Evolutionary conservation across 371 early-diverging fungal species (phyloP), one percentile per base, ranked within the genome.

Genomic region (Encephalitozoon hellem): DNA sequence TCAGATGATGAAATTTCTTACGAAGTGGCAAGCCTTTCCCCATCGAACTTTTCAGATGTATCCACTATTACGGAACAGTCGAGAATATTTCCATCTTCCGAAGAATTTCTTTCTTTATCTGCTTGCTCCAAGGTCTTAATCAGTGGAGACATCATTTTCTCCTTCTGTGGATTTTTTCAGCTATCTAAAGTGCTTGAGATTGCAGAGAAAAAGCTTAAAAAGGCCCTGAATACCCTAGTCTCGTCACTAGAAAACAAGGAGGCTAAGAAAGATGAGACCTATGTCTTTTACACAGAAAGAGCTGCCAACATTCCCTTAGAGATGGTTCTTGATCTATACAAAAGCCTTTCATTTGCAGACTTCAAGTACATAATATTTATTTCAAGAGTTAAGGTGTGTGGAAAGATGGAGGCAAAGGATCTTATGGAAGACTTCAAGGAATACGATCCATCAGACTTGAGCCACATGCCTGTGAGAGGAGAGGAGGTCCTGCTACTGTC

Each of bases 271-370:
- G 67, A 43, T 15, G 42, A 72, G 9, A n/a, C 42, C 11, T 41
- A 72, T 30, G 15, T 72, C 0, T 59, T 72, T 11, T 72, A n/a
- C 30, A 30, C 26, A 0, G 38, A 53, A 12, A 28, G 72, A 25
- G 47, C 47, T 18, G 41, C 15, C 28, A 59, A 72, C 67, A 38
- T 72, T 67, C 72, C 72, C 11, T 11, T 59, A 9, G 59, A 72
- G n/a, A 59, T 59, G 45, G 23, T 59, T 11, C 39, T 39, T 4
- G 42, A 41, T 12, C 66, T 67, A 25, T 72, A 72, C 23, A 45
- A 21, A 49, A 39, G n/a, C 45, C 32, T 59, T 42, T 32, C 23
- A 11, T 41, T 49, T 34, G 26, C 21, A 18, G 9, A 39, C 0
- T n/a, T 26, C 39, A 54, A 67, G 51, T 18, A 53, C 28, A 42